Evolutionary conservation across 345 rosid genomes (phyloP), one percentile per base, ranked within the genome.

Genomic region (Hibiscus syriacus): DNA sequence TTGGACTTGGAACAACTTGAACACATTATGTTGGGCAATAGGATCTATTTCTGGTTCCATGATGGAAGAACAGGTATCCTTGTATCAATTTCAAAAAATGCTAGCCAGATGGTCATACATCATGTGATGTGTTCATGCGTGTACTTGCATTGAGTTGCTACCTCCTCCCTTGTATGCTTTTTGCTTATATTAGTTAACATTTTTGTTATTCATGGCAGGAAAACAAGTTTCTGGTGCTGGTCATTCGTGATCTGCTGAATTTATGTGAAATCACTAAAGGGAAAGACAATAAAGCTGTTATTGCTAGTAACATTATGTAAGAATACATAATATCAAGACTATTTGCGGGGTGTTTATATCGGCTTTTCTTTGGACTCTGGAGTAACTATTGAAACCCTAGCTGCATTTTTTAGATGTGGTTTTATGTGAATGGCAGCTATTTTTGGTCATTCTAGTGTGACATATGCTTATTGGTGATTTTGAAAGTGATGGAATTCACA

Each of bases 21-120:
- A 90, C 75, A 95, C 99, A 9, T 77, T 95, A 64, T 95, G 99
- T 82, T 95, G 99, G 99, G 99, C 98, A 67, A 95, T 95, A 67
- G 98, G 99, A 69, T 95, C 99, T 63, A 95, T 95, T 50, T 95
- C 99, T 63, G 98, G 99, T 60, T 95, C 98, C 70, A 95, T 95
- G 99, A 79, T 85, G 81, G 99, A 95, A 79, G 98, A 95, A 45
- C 99, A 95, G 96, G 98, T 95, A 83, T 65, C 17, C 17, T 57
- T 32, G 70, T 38, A 16, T 41, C 36, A 23, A 16, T 16, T 25
- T 53, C 14, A 36, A 43, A 22, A 41, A 25, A 63, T 23, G 34
- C 43, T 43, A 23, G 48, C 22, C 53, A 16, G 16, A 9, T 7
- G 22, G 5, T 43, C 36, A 43, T 25, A 63, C 12, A 36, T 63